phyloP scores from a whole-genome alignment of 176 grass and related monocot species.

The Ensete glaucum region DNA sequence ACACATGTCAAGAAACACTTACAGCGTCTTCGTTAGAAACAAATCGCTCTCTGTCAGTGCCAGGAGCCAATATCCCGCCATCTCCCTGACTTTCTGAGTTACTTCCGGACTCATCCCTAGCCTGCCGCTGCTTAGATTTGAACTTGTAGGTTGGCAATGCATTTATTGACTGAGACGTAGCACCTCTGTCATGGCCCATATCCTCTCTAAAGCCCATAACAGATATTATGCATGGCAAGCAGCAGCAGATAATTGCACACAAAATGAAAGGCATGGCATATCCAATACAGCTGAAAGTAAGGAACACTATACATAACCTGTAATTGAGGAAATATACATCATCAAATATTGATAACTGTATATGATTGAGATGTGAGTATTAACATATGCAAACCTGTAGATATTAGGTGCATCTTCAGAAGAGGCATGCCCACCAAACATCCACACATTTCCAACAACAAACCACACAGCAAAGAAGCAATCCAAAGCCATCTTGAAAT shows the following conservation, averaged over 20 bases:
- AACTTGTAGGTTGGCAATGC: constrained; percentile 69
- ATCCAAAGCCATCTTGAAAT: constrained; percentile 75
- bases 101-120: constrained; percentile 19
- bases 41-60: constrained; percentile 52
- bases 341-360: constrained; percentile 9
- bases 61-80: constrained; percentile 44
- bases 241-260: constrained; percentile 79
- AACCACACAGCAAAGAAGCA: constrained; percentile 94
- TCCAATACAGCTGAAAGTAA: constrained; percentile 69
- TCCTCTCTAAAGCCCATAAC: constrained; percentile 62
- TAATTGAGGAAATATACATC: not conserved
- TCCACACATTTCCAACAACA: constrained; percentile 90
- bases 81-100: constrained; percentile 27
- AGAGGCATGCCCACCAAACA: constrained; percentile 58
- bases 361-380: not conserved
- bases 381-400: constrained; percentile 43
- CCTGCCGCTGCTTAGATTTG: constrained; percentile 31
- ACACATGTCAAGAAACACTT: constrained; percentile 1
- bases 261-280: constrained; percentile 77
- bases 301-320: constrained; percentile 86
- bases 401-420: constrained; percentile 64
- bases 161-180: constrained; percentile 53
- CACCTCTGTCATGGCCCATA: constrained; percentile 46
- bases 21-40: constrained; percentile 65
- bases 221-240: constrained; percentile 90